Base-by-base conservation (phyloP, 2,329 filamentous ascomycete species). In the Xylariaceae sp. region DNA sequence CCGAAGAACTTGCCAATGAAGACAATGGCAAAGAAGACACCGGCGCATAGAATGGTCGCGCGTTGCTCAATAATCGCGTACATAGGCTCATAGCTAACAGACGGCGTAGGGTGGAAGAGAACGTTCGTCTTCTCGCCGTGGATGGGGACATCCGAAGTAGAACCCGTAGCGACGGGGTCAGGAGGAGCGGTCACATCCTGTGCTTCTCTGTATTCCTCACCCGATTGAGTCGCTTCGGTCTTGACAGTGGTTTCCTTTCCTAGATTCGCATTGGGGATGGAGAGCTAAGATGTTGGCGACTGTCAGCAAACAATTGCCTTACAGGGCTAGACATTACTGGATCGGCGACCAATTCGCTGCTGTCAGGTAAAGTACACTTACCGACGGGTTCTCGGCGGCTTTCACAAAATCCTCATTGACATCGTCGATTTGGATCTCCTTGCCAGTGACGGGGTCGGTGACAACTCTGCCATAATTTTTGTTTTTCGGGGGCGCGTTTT, bases 121-220 rank as follows among this genome's bases (percentile, higher is more conserved):
- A 97, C 83, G 48, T 95, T 96, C 3, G 93, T 97, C 75, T 93
- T 96, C 61, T 97, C 91, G 56, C 90, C 91, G 59, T 90, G 87
- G 44, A 97, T 95, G 3, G 93, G 93, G 1, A 97, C 89, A 64
- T 97, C 93, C 19, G 88, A 90, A 0, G 91, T 97, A 26, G 84
- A 81, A 18, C 89, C 88, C 43, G 83, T 76, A 13, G 83, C 82
- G 16, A 95, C 73, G 0, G 91, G 91, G 51, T 94, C 90, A 1
- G 91, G 91, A 2, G 91, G 91, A 1, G 91, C 87, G 0, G 89
- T 95, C 43, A 95, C 73, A 64, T 97, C 91, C 65, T 96, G 91
- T 9, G 82, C 87, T 43, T 85, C 61, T 49, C 85, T 87, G 64
- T 97, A 96, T 49, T 95, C 87, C 45, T 84, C 76, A 19, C 83